Evolutionary conservation across 2,329 filamentous ascomycete genomes (phyloP).

Genomic region (Fusarium sp.): DNA sequence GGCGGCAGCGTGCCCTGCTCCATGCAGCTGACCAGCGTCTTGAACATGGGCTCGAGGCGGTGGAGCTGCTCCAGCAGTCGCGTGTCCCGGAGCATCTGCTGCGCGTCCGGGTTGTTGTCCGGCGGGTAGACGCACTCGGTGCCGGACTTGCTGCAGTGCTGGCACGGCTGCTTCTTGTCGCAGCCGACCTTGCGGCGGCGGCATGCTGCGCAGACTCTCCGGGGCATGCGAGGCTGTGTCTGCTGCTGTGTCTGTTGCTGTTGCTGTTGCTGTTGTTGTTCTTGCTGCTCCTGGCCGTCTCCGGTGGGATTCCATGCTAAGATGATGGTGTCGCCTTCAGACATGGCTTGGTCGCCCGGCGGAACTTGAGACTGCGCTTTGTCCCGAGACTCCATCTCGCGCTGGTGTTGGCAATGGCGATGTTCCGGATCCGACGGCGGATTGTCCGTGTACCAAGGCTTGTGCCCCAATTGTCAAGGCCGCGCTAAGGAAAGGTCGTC

Average conservation of each 20-base stretch:
- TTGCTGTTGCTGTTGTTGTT: neutral
- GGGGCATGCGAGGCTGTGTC: neutral
- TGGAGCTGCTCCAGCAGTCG: constrained; percentile 5
- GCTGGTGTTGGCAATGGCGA: neutral
- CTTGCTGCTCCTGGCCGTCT: neutral
- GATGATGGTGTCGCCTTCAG: constrained; percentile 8
- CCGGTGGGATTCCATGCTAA: constrained; percentile 5
- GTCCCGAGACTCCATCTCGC: neutral
- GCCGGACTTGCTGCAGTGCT: constrained; percentile 16
- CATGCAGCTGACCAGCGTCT: constrained; percentile 13
- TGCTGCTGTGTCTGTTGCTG: neutral
- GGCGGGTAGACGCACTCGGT: constrained; percentile 11
- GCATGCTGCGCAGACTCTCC: constrained; percentile 9
- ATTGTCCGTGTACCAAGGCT: neutral
- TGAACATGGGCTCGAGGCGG: constrained; percentile 13
- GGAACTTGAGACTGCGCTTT: neutral
- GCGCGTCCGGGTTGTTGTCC: neutral
- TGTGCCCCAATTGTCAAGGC: no score
- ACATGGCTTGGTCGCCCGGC: neutral
- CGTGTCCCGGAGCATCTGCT: neutral
- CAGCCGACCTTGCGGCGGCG: constrained; percentile 18
- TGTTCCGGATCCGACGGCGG: neutral
- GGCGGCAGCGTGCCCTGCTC: constrained; percentile 8
- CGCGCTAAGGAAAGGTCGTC: no score
- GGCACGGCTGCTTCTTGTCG: constrained; percentile 15